Evolutionary conservation across 495 filamentous ascomycete species (phyloP).

Genomic region (Cercophora scortea): DNA sequence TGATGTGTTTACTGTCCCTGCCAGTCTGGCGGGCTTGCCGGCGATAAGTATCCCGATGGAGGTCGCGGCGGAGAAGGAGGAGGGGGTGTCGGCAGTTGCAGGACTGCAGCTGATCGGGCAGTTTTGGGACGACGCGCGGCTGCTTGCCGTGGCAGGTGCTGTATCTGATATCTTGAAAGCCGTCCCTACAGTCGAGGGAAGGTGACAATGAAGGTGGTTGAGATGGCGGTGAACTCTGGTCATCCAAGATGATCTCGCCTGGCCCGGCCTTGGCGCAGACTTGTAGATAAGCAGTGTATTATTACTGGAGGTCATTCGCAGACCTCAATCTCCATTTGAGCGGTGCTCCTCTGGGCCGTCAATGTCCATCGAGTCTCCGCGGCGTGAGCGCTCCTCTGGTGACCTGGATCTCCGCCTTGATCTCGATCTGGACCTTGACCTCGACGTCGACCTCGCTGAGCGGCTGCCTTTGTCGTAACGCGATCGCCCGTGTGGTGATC

Average conservation of each 20-base stretch:
- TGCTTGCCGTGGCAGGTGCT: conserved; percentile 48
- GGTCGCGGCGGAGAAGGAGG: conserved; percentile 12
- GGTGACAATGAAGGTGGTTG: not conserved
- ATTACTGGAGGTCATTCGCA: not conserved
- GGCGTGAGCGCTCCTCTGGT: not conserved
- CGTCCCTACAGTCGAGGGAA: not conserved
- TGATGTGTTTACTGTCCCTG: conserved; percentile 93
- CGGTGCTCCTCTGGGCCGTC: conserved; percentile 12
- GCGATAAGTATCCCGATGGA: conserved; percentile 75
- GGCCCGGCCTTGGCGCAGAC: too few species aligned
- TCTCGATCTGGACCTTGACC: not conserved
- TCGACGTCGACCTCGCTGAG: conserved; percentile 8
- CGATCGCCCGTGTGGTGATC: not conserved
- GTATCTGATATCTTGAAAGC: conserved; percentile 18
- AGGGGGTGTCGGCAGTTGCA: conserved; percentile 31
- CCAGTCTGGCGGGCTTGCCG: conserved; percentile 85
- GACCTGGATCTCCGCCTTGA: too few species aligned
- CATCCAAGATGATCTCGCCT: not conserved
- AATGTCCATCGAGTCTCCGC: conserved; percentile 27
- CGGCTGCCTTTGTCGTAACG: conserved; percentile 6
- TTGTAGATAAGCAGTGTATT: too few species aligned
- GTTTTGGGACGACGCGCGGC: conserved; percentile 72
- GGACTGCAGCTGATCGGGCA: conserved; percentile 90
- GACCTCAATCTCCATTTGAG: not conserved
- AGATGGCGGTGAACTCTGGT: not conserved